Base-by-base conservation (phyloP, 2,329 filamentous ascomycete species). In the Plenodomus tracheiphilus region DNA sequence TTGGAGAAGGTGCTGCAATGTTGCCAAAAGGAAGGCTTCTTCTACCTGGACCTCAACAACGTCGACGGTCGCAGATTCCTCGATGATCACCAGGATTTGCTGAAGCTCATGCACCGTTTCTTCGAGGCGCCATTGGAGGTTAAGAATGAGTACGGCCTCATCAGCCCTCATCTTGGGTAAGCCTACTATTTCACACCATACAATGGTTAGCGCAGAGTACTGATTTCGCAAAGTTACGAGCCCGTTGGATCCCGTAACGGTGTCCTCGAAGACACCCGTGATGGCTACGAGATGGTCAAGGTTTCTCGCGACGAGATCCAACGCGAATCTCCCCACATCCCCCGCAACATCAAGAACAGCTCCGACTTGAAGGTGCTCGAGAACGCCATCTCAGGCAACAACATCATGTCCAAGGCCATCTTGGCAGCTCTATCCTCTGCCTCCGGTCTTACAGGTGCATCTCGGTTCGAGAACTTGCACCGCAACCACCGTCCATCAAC, bases 101-200 rank as follows among this genome's bases (percentile, higher is more conserved):
- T 82, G 22, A 73, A 76, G 53, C 74, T 82, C 35, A 83, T 83
- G 81, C 70, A 81, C 63, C 76, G 77, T 43, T 83, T 82, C 74
- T 83, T 83, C 53, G 76, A 76, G 25, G 65, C 75, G 0, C 79
- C 80, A 0, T 64, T 81, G 15, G 80, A 82, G 68, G 74, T 71
- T 36, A 83, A 83, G 77, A 83, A 82, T 61, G 76, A 83, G 61
- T 81, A 77, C 57, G 80, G 80, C 3, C 76, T 83, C 6, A 74
- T 82, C 40, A 76, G 78, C 19, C 76, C 79, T 4, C 79, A 82
- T 64, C 74, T 81, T 20, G 80, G 79, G 69, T 79, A 65, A 52
- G 71, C 62, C 79, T 3, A 10, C 2, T 7, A n/a, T 11, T 17
- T 13, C 17, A 9, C 4, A 32, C 28, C 4, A 8, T 4, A 11